These are phyloP conservation scores for Citrus trifoliata DNA, from an alignment of 345 rosid species.

Conservation along the genomic window DNA sequence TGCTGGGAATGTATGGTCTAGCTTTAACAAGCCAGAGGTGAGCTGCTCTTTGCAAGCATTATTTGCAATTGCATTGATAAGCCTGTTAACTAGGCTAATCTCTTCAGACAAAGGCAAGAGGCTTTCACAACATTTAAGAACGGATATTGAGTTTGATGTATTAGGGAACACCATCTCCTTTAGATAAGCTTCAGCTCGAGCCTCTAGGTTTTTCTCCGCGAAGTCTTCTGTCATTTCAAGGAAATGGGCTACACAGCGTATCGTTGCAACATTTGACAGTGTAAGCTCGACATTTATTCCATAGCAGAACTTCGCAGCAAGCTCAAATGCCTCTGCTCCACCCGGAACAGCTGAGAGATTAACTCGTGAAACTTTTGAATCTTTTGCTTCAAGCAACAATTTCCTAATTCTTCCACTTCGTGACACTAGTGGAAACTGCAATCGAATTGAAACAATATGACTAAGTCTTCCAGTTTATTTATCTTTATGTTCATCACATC, in stretches of 20 bases:
- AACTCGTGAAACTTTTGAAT: slow-evolving; percentile 55
- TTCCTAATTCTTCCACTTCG: slow-evolving; percentile 85
- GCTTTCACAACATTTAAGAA: slow-evolving; percentile 73
- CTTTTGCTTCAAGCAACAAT: slow-evolving; percentile 65
- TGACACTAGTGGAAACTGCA: slow-evolving; percentile 92
- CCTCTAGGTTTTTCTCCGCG: slow-evolving; percentile 68
- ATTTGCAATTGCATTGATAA: slow-evolving; percentile 68
- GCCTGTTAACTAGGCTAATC: slow-evolving; percentile 60
- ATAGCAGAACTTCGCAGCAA: slow-evolving; percentile 97
- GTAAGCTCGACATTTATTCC: slow-evolving; percentile 73
- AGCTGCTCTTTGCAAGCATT: slow-evolving; percentile 97
- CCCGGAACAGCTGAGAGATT: slow-evolving; percentile 69
- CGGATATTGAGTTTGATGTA: slow-evolving; percentile 65
- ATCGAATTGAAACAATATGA: slow-evolving; percentile 9
- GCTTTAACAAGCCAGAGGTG: slow-evolving; percentile 85
- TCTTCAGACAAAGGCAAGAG: slow-evolving; percentile 79
- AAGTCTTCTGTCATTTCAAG: slow-evolving; percentile 94
- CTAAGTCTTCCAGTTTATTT: neutral
- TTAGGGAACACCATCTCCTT: slow-evolving; percentile 64
- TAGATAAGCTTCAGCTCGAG: slow-evolving; percentile 60
- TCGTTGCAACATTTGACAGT: slow-evolving; percentile 62
- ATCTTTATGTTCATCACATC: neutral
- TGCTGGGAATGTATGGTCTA: slow-evolving; percentile 63
- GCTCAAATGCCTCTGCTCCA: slow-evolving; percentile 85
- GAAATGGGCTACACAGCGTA: slow-evolving; percentile 68